Conservation (phyloP, 2,329 filamentous ascomycete species). For the Aurifilum marmelostoma region DNA sequence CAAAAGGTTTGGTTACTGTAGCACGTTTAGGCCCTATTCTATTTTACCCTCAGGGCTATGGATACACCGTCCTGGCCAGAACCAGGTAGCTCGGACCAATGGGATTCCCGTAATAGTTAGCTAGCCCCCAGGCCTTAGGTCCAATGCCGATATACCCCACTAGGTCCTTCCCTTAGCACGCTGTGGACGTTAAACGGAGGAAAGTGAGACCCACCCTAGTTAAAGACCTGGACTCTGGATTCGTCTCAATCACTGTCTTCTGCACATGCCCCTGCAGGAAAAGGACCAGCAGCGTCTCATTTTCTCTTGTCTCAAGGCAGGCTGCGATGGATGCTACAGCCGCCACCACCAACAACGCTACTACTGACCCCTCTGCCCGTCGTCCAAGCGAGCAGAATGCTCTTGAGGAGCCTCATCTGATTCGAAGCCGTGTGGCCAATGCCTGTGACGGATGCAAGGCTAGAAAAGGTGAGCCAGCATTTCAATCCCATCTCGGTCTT, state of each 20-base stretch:
- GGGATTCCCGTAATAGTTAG: neutral
- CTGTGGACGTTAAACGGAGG: neutral
- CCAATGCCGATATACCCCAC: no score
- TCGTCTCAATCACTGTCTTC: neutral
- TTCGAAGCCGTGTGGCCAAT: conserved; percentile 50
- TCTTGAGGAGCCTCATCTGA: conserved; percentile 24
- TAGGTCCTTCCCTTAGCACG: no score
- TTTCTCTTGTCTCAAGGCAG: neutral
- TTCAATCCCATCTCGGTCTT: conserved; percentile 9
- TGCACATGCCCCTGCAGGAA: neutral
- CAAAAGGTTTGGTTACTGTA: no score
- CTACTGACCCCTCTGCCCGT: neutral
- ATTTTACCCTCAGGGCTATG: no score
- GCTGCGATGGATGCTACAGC: conserved; percentile 8
- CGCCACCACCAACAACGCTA: neutral
- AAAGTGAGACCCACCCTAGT: neutral
- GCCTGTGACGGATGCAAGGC: conserved; percentile 59
- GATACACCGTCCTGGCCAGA: no score
- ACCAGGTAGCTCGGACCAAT: neutral
- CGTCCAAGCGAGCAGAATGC: conserved; percentile 12
- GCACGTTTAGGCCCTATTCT: neutral
- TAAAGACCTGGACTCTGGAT: neutral
- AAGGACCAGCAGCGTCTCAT: neutral
- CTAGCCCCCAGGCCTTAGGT: no score
- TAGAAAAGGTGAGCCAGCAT: conserved; percentile 44